Evolutionary conservation across 352 stramenopile genomes (phyloP).

Genomic region (Phytophthora pluvialis): DNA sequence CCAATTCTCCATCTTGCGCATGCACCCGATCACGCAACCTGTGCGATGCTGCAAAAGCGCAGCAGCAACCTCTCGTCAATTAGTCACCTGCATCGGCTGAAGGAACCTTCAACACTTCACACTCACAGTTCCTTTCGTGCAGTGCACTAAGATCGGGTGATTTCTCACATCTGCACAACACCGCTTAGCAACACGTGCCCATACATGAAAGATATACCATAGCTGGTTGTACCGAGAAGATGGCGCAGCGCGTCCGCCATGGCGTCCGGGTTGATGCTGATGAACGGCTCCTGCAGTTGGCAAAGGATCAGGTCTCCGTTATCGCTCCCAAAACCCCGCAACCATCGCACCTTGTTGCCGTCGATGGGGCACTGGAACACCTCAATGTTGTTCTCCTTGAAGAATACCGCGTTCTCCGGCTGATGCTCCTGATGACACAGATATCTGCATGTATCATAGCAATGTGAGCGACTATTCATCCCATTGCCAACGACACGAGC

Average conservation of each 20-base stretch:
- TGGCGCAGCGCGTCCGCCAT: slow-evolving; percentile 82
- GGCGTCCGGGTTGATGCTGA: slow-evolving; percentile 84
- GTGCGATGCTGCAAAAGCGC: slow-evolving; percentile 64
- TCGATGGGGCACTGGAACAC: slow-evolving; percentile 89
- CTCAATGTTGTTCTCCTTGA: slow-evolving; percentile 80
- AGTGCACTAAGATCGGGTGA: slow-evolving; percentile 88
- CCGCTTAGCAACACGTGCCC: slow-evolving; percentile 1
- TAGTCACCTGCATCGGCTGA: neutral
- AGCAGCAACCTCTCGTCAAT: neutral
- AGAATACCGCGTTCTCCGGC: slow-evolving; percentile 82
- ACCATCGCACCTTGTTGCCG: slow-evolving; percentile 78
- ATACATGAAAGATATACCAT: neutral
- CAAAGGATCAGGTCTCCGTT: slow-evolving; percentile 7
- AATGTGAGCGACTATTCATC: neutral
- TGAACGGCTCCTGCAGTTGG: slow-evolving; percentile 80
- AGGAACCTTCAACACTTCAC: neutral
- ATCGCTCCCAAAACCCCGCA: neutral
- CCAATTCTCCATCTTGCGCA: slow-evolving; percentile 90
- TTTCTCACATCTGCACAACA: slow-evolving; percentile 74
- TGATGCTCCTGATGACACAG: slow-evolving; percentile 88
- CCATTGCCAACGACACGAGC: neutral
- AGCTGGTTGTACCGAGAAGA: slow-evolving; percentile 58
- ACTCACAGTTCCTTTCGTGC: slow-evolving; percentile 85
- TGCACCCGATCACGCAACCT: slow-evolving; percentile 85
- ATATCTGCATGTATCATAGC: slow-evolving; percentile 48